phyloP scores from a whole-genome alignment of 2,329 filamentous ascomycete genomes.

The Aspergillus neotritici region DNA sequence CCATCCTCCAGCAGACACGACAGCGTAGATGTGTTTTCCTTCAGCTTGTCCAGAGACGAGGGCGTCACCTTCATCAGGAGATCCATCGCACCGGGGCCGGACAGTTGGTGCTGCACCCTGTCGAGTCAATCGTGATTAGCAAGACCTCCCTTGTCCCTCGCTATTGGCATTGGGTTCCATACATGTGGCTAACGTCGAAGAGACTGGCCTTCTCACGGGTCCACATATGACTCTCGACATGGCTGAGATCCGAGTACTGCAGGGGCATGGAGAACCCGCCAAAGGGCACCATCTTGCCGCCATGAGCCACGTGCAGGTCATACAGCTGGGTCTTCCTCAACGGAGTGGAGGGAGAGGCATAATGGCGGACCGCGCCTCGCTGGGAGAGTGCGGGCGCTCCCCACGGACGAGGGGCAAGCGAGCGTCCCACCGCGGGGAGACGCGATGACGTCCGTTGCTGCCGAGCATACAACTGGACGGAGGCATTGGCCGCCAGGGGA shows the following conservation, averaged over 20 bases:
- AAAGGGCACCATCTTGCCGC: slow-evolving; percentile 95
- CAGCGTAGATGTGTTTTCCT: slow-evolving; percentile 66
- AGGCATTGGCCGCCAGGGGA: slow-evolving; percentile 29
- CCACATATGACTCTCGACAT: slow-evolving; percentile 82
- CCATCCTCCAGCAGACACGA: slow-evolving; percentile 74
- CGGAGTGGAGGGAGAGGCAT: slow-evolving; percentile 15
- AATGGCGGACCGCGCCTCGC: slow-evolving; percentile 22
- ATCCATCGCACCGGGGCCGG: slow-evolving; percentile 69
- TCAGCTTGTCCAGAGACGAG: slow-evolving; percentile 60
- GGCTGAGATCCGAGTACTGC: slow-evolving; percentile 71
- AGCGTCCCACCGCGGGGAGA: slow-evolving; percentile 20
- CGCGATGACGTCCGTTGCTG: slow-evolving; percentile 17
- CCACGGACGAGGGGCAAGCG: slow-evolving; percentile 14
- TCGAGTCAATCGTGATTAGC: no score
- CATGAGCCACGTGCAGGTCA: slow-evolving; percentile 68
- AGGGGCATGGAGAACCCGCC: slow-evolving; percentile 90
- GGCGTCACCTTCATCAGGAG: slow-evolving; percentile 85
- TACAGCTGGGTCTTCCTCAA: slow-evolving; percentile 62
- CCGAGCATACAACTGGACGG: slow-evolving; percentile 19
- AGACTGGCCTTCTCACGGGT: slow-evolving; percentile 82
- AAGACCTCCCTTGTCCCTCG: no score
- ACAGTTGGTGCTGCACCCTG: slow-evolving; percentile 74
- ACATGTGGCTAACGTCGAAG: slow-evolving; percentile 97
- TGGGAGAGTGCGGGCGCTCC: slow-evolving; percentile 6
- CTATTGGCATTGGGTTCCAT: slow-evolving; percentile 28